Conservation (phyloP, 1,284 basidiomycete genomes). For the Sporisorium graminicola region DNA sequence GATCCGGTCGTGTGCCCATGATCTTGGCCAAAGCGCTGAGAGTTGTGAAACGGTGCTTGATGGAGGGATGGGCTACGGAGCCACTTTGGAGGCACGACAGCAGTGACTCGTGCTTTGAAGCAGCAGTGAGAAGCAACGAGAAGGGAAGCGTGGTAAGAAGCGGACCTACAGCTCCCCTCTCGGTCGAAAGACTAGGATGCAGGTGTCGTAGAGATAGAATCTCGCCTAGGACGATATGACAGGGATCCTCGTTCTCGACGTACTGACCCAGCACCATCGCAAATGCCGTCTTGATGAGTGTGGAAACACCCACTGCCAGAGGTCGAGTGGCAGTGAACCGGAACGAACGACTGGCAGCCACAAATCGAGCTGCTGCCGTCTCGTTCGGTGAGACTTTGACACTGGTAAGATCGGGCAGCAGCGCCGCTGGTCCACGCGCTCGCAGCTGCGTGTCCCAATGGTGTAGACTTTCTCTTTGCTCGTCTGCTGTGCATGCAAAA, state of each 20-base stretch:
- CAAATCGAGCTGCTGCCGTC: not conserved
- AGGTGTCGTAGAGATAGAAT: constrained; percentile 10
- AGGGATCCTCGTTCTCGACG: constrained; percentile 9
- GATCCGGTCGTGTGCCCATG: constrained; percentile 12
- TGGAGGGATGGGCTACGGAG: constrained; percentile 3
- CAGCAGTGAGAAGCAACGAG: constrained; percentile 8
- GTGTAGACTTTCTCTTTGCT: constrained; percentile 1
- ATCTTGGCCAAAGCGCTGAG: constrained; percentile 3
- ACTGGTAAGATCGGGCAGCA: constrained; percentile 15
- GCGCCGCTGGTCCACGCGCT: constrained; percentile 13
- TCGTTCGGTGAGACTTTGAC: not conserved
- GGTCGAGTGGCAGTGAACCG: not conserved
- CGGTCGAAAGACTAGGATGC: constrained; percentile 12
- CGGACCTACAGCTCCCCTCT: constrained; percentile 20
- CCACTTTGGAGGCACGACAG: not conserved
- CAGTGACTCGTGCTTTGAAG: not conserved
- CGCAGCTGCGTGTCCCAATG: constrained; percentile 12
- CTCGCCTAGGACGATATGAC: constrained; percentile 19
- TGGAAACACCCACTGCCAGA: not conserved
- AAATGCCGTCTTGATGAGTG: constrained; percentile 21
- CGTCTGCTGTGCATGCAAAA: not conserved
- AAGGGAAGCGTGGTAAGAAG: constrained; percentile 20
- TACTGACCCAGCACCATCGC: constrained; percentile 18
- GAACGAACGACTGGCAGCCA: not conserved
- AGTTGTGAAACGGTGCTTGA: constrained; percentile 7